Evolutionary conservation across 805 yeast genomes (phyloP), one percentile per base, ranked within the genome.

Genomic region (Yarrowia sp.): DNA sequence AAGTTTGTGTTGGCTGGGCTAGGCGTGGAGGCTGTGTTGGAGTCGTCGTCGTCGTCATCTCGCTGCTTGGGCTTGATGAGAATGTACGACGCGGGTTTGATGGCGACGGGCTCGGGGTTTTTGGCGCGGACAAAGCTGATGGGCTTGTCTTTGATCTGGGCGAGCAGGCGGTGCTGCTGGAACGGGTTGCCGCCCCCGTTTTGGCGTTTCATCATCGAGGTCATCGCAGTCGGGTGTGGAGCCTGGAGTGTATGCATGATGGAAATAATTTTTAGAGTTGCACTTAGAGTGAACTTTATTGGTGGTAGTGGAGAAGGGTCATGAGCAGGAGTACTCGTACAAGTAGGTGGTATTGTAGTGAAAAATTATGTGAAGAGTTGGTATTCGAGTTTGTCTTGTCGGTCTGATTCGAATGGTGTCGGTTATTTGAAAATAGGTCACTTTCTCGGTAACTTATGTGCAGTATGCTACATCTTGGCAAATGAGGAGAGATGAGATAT

Each of bases 61-160:
- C 21, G 10, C 16, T 38, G 44, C 16, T 65, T 64, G 11, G 67
- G 68, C 56, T 66, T 52, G 68, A 80, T 75, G 73, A 82, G 71
- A 9, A 82, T 79, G 74, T 85, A 88, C 67, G 79, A 76, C 4
- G 82, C 74, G 0, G 85, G 87, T 70, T 74, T 79, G 54, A 77
- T 71, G 19, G 79, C 71, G 14, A 78, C 78, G 21, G 78, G 76
- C 71, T 84, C 88, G 6, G 85, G 83, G 63, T 76, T 76, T 67
- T 80, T 83, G 16, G 90, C 92, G 4, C 84, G 79, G 63, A 82
- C 84, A 74, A 90, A 90, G 3, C 73, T 72, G 43, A 75, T 65
- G 8, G 67, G 70, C 38, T 65, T 66, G 12, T 61, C 56, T 16
- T 61, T 44, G 36, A 48, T 38, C 46, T 61, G 64, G 12, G 11